Percentiles rank a stretch among this genome's conserved stretches.
Conservation (phyloP, 208 protist genomes). For the Leishmania turanica region DNA sequence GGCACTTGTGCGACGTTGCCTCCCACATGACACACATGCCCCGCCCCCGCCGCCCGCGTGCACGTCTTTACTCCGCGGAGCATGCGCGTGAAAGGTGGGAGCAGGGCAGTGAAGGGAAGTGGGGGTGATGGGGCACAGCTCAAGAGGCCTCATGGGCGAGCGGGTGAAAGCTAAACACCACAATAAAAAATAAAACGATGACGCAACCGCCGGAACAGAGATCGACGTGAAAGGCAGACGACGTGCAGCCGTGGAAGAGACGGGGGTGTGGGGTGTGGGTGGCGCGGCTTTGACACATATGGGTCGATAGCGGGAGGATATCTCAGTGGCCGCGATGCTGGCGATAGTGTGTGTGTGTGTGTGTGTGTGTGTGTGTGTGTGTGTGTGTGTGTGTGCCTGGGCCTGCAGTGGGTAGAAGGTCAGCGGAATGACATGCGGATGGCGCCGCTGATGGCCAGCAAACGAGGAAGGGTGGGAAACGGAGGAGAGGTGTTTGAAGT, state of each 20-base stretch:
- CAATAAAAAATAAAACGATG: background rate
- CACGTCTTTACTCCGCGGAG: background rate
- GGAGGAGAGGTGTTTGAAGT: background rate
- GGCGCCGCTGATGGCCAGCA: background rate
- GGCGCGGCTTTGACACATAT: background rate
- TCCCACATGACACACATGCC: background rate
- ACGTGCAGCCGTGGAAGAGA: background rate
- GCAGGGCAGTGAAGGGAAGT: background rate
- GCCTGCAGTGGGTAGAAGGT: background rate
- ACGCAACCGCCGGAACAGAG: background rate
- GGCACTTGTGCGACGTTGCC: background rate
- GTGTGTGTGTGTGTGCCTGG: background rate
- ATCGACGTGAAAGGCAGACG: background rate
- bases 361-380: background rate
- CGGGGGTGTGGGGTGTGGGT: no score
- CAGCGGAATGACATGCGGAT: background rate
- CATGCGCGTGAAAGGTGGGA: no score
- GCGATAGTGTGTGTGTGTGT: background rate
- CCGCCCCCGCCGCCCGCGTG: background rate
- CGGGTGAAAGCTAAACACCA: no score
- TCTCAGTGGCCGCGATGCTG: background rate
- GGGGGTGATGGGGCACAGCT: background rate
- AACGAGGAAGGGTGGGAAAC: constrained; percentile 5
- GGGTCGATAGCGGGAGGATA: background rate
- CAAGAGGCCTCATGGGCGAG: no score